These are phyloP conservation scores for Schrenkiella parvula DNA, from an alignment of 345 rosid species.

Conservation along the genomic window DNA sequence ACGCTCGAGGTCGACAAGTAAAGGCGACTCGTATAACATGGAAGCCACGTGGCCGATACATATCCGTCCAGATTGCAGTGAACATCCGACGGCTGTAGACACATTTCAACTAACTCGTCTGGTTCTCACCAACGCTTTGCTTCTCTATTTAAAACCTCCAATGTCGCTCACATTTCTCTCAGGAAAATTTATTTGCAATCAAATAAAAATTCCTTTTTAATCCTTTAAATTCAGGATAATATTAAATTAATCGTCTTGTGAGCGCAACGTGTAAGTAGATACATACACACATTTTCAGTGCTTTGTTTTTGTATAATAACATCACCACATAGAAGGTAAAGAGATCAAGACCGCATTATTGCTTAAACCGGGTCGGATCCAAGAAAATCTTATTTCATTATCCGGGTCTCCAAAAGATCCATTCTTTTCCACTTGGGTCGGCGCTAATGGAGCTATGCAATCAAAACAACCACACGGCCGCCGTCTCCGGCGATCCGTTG, in stretches of 20 bases:
- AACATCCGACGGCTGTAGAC: constrained; percentile 23
- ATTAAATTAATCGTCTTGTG: background rate
- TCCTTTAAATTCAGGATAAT: background rate
- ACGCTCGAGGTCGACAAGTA: constrained; percentile 24
- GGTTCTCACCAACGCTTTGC: constrained; percentile 21
- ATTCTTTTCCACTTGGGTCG: background rate
- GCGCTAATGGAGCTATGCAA: constrained; percentile 29
- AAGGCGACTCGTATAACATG: background rate
- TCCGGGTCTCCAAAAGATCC: background rate
- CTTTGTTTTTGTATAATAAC: background rate
- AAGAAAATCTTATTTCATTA: background rate
- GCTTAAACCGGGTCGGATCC: background rate
- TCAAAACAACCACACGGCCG: background rate
- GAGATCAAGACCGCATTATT: background rate
- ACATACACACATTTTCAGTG: background rate
- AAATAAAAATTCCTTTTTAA: constrained; percentile 15
- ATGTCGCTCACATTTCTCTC: constrained; percentile 17
- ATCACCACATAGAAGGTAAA: background rate
- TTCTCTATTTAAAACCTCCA: constrained; percentile 27
- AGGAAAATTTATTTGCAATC: constrained; percentile 22
- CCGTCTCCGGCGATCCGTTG: constrained; percentile 47
- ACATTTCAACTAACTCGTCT: constrained; percentile 26
- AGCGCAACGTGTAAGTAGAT: constrained; percentile 9
- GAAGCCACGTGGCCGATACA: constrained; percentile 4
- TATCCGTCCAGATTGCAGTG: constrained; percentile 14